Conservation (phyloP, 306 rosid species). For the Calophaca sinica region DNA sequence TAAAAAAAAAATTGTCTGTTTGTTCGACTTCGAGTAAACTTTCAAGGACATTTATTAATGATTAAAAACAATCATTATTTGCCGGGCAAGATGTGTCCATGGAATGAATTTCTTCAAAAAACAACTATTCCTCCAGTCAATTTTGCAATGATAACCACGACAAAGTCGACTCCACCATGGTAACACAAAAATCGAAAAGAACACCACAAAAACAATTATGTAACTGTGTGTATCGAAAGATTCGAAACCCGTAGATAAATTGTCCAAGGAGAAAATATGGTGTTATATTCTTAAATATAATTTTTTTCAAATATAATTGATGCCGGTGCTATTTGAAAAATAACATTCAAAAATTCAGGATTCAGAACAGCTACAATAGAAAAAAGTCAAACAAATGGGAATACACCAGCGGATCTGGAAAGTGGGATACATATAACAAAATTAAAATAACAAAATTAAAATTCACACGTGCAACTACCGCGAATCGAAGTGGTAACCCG, state of each 20-base stretch:
- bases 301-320: not conserved
- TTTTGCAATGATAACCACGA: not conserved
- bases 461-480: not conserved
- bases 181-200: not conserved
- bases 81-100: not conserved
- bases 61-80: not conserved
- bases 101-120: not conserved
- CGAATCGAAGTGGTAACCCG: not conserved
- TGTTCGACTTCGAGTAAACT: not conserved
- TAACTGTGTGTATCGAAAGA: not conserved
- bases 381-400: not conserved
- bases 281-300: not conserved
- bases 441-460: conserved; percentile 1
- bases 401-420: not conserved
- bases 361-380: not conserved
- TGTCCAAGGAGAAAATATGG: not conserved
- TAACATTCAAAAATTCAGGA: not conserved
- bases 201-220: not conserved
- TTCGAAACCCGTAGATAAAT: not conserved
- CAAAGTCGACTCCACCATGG: not conserved
- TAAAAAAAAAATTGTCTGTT: not conserved
- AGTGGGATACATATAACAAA: not conserved
- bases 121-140: not conserved
- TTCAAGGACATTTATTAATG: not conserved
- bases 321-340: not conserved